phyloP scores from a whole-genome alignment of 1,284 basidiomycete species.

The Irpex lacteus region DNA sequence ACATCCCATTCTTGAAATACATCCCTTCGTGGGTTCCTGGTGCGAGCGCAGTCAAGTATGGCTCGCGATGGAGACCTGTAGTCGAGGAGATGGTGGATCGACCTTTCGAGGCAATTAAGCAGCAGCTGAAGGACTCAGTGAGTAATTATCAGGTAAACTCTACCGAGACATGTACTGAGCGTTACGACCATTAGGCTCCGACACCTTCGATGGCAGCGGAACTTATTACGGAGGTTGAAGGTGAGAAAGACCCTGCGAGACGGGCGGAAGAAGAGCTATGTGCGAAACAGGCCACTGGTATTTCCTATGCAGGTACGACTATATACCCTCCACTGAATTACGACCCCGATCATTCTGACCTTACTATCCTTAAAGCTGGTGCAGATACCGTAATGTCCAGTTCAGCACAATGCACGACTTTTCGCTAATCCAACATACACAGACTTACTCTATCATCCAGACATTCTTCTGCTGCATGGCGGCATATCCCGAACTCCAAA shows the following conservation, averaged over 20 bases:
- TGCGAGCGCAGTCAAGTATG: not conserved
- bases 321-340: not conserved
- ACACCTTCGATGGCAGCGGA: not conserved
- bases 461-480: constrained; percentile 29
- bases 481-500: constrained; percentile 28
- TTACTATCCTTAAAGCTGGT: not conserved
- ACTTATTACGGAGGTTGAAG: not conserved
- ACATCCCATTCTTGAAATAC: not conserved
- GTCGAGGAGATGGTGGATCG: no score
- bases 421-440: not conserved
- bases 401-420: not conserved
- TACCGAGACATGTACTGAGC: no score
- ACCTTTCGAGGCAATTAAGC: no score
- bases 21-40: not conserved
- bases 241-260: not conserved
- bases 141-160: no score
- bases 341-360: not conserved
- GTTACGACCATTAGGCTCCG: not conserved
- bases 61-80: no score
- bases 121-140: no score
- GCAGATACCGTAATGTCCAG: not conserved
- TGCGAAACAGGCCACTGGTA: not conserved
- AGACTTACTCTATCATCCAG: constrained; percentile 20
- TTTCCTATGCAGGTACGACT: constrained; percentile 2
- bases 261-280: not conserved